Base-by-base conservation (phyloP, 345 rosid genomes). In the Eucalyptus globulus region DNA sequence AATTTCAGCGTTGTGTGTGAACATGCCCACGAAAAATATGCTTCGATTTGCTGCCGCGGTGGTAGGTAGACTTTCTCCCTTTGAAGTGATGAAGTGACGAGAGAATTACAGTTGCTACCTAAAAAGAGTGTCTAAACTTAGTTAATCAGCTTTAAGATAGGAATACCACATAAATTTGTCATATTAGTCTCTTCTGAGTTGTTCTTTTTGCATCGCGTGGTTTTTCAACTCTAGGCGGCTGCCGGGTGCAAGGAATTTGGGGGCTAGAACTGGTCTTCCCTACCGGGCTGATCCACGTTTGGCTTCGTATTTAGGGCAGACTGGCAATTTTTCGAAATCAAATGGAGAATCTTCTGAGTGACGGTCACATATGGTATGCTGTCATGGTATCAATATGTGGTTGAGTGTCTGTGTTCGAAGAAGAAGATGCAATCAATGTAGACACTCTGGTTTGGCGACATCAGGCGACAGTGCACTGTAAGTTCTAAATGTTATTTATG, bases 11-110 rank as follows among this genome's bases (percentile, higher is more conserved):
- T 87, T 96, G 69, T 95, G 99, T 34, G 90, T 93, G 6, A 88
- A 92, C 88, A 93, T 96, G 96, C 93, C 97, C 24, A 96, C 94
- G 6, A 97, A 95, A 93, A 94, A 92, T 89, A 95, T 96, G 97
- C 87, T 97, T 89, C 97, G 96, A 6, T 96, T 96, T 43, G 99
- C 98, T 76, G 93, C 99, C 87, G 93, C 94, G 93, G 99, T 96
- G 99, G 99, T 97, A 91, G 90, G 93, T 31, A 60, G 65, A 53
- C 31, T 62, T 76, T 80, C 43, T 81, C 69, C 27, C 8, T 37
- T 72, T 22, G 5, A 72, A 37, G 22, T 72, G 45, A 72, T 37
- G 83, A 72, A 37, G 45, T 37, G 27, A 72, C 12, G 83, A 72
- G 83, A 72, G 83, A 72, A 72, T 37, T 72, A 40, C 27, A 37